These are phyloP conservation scores for Alternaria tenuissima DNA, from an alignment of 2,329 filamentous ascomycete species.

Conservation along the genomic window DNA sequence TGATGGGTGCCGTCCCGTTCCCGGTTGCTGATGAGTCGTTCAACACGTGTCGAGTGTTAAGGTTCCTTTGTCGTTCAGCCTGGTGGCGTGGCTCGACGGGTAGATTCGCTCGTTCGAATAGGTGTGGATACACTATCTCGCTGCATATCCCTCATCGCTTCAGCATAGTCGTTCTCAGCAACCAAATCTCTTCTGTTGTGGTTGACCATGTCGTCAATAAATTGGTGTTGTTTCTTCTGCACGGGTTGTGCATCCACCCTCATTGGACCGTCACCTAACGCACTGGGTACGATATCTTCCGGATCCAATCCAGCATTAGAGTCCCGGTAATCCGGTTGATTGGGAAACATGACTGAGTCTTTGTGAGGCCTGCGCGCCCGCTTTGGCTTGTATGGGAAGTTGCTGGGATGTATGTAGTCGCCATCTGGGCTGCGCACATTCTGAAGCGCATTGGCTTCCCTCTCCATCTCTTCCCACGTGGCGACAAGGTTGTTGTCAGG, in stretches of 20 bases:
- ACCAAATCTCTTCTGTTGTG: slow-evolving; percentile 28
- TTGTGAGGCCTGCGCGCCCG: slow-evolving; percentile 33
- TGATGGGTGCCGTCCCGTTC: neutral
- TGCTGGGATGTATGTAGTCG: slow-evolving; percentile 40
- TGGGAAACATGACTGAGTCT: slow-evolving; percentile 36
- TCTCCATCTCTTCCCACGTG: slow-evolving; percentile 47
- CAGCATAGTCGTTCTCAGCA: slow-evolving; percentile 40
- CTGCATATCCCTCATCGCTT: slow-evolving; percentile 40
- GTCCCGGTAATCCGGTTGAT: slow-evolving; percentile 20
- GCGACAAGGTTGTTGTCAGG: slow-evolving; percentile 42
- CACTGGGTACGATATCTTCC: slow-evolving; percentile 44
- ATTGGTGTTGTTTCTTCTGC: slow-evolving; percentile 30
- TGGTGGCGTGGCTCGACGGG: slow-evolving; percentile 3
- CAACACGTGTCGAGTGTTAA: neutral
- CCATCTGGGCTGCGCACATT: slow-evolving; percentile 42
- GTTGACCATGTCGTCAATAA: slow-evolving; percentile 27
- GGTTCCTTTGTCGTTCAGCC: slow-evolving; percentile 4
- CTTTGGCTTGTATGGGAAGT: slow-evolving; percentile 38
- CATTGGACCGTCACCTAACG: slow-evolving; percentile 30
- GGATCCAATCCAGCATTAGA: slow-evolving; percentile 29
- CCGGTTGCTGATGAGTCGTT: neutral
- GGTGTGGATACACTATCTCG: slow-evolving; percentile 21
- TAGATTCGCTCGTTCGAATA: slow-evolving; percentile 7
- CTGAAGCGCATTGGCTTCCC: slow-evolving; percentile 37
- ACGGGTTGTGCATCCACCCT: slow-evolving; percentile 21